Evolutionary conservation across 148 eudicot genomes (phyloP), one percentile per base, ranked within the genome.

Genomic region (Camellia lanceoleosa): DNA sequence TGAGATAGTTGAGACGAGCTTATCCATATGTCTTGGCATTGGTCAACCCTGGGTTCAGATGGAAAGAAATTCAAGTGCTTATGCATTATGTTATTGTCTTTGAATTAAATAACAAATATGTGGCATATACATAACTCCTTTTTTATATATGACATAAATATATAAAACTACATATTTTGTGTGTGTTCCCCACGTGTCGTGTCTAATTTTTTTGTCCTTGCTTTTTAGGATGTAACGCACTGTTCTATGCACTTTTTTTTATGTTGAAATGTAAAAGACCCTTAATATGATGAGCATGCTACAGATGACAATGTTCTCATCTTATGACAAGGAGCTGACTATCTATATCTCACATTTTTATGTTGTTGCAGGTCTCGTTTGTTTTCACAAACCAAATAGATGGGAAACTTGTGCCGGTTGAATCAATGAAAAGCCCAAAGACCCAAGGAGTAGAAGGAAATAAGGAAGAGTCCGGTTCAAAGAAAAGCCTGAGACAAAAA

Each of bases 321-420:
- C 63, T 64, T 13, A 12, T 30, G 47, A 8, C 20, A 8, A 66
- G 19, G 20, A 18, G 19, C 7, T 23, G 20, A 14, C 62, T 47
- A n/a, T 23, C 65, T 44, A 18, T 54, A 64, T 76, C 52, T 60
- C n/a, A 76, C 11, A 41, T 58, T 41, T 14, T 80, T 49, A n/a
- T 78, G 42, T 75, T 71, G 46, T 77, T 85, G 83, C 92, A 96
- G 99, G 98, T 97, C 62, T 70, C 93, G 78, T 97, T 97, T 89
- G 98, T 92, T 75, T 97, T 88, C 76, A 94, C 97, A 14, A 94
- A 94, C 77, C 99, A 97, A 88, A 90, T 97, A 83, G 94, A 76
- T 13, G 99, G 99, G 79, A 97, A 97, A 84, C 97, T 97, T 52
- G 89, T 92, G 63, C 99, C 99, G 60, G 80, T 90, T 47, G 99